Evolutionary conservation across 1,284 basidiomycete genomes (phyloP).

Genomic region (Xerocomus minutiporus): DNA sequence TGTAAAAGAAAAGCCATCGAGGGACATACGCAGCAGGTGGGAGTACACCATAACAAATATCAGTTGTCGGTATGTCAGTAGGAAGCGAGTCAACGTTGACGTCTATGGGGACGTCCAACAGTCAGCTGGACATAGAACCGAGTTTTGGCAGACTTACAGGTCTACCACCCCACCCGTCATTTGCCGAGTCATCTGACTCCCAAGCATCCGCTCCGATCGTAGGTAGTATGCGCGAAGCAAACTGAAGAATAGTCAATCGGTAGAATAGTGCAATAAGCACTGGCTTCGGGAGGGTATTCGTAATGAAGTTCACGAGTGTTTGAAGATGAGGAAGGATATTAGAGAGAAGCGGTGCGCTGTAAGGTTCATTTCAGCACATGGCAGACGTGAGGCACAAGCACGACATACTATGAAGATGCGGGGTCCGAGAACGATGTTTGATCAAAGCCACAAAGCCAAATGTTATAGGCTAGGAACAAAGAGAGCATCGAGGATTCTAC

Average conservation of each 20-base stretch:
- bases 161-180: slow-evolving; percentile 65
- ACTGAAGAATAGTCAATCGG: slow-evolving; percentile 78
- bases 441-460: slow-evolving; percentile 78
- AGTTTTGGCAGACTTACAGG: slow-evolving; percentile 47
- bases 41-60: slow-evolving; percentile 85
- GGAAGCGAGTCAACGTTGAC: slow-evolving; percentile 62
- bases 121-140: slow-evolving; percentile 2
- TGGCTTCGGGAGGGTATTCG: slow-evolving; percentile 78
- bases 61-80: slow-evolving; percentile 76
- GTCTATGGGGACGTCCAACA: slow-evolving; percentile 45
- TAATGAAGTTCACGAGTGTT: slow-evolving; percentile 71
- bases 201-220: slow-evolving; percentile 79
- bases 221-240: slow-evolving; percentile 79
- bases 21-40: slow-evolving; percentile 64
- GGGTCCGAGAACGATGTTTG: slow-evolving; percentile 63
- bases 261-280: slow-evolving; percentile 82
- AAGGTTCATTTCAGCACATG: slow-evolving; percentile 10
- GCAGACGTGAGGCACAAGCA: not conserved
- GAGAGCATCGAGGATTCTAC: slow-evolving; percentile 87
- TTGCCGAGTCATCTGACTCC: slow-evolving; percentile 62
- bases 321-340: slow-evolving; percentile 79
- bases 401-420: slow-evolving; percentile 68
- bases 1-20: slow-evolving; percentile 1
- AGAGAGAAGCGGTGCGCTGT: slow-evolving; percentile 65
- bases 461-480: slow-evolving; percentile 81